These are phyloP conservation scores for Thermomucor indicae-seudaticae DNA, from an alignment of 371 early-diverging fungal species.

Conservation along the genomic window DNA sequence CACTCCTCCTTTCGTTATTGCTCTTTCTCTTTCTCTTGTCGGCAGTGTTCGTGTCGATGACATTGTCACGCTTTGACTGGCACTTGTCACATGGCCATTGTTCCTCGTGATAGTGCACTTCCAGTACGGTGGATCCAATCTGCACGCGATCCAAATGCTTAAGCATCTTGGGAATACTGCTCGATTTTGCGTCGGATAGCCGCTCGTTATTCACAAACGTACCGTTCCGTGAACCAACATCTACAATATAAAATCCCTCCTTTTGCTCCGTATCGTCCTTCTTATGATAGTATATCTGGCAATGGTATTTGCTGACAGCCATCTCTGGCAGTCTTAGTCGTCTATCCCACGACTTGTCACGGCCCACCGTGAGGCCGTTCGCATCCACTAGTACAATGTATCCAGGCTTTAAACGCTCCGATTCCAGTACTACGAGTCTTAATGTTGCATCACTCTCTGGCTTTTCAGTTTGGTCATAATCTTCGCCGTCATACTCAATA, in stretches of 20 bases:
- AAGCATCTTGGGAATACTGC: slow-evolving; percentile 25
- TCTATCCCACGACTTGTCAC: slow-evolving; percentile 35
- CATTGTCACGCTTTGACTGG: slow-evolving; percentile 4
- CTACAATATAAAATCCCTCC: slow-evolving; percentile 22
- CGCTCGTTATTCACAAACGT: slow-evolving; percentile 33
- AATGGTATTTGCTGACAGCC: slow-evolving; percentile 41
- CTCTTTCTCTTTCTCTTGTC: slow-evolving; percentile 1
- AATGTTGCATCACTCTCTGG: slow-evolving; percentile 19
- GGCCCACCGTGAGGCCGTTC: slow-evolving; percentile 33
- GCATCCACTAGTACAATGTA: slow-evolving; percentile 31
- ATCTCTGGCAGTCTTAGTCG: slow-evolving; percentile 40
- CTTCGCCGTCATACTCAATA: slow-evolving; percentile 7
- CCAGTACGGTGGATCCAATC: slow-evolving; percentile 30
- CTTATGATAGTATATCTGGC: slow-evolving; percentile 25
- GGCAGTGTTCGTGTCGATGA: slow-evolving; percentile 12
- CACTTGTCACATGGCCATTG: slow-evolving; percentile 34
- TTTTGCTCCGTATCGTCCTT: background rate
- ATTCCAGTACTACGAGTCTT: slow-evolving; percentile 30
- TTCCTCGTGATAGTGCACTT: slow-evolving; percentile 29
- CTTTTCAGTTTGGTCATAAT: slow-evolving; percentile 11
- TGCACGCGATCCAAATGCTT: slow-evolving; percentile 23
- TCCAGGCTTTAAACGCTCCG: slow-evolving; percentile 16
- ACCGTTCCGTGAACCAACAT: slow-evolving; percentile 42
- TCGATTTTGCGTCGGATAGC: slow-evolving; percentile 28
- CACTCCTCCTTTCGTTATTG: background rate